Conservation (phyloP, 345 rosid genomes). For the Rhodamnia rubescens region DNA sequence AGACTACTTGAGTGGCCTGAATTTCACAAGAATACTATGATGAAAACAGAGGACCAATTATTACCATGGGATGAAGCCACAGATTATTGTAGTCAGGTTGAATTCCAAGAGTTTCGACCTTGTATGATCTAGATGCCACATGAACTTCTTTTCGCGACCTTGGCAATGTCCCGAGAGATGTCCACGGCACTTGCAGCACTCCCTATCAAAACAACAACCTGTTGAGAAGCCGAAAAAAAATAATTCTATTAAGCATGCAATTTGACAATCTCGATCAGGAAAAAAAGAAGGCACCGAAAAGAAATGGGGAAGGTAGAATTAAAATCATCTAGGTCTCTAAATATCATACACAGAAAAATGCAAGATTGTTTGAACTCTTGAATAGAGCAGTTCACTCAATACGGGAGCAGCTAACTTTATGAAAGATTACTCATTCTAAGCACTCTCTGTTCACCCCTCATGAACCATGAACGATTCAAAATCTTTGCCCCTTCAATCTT, state of each 20-base stretch:
- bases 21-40: not conserved
- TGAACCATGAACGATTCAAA: not conserved
- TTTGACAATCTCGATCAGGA: not conserved
- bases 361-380: not conserved
- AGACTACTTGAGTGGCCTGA: not conserved
- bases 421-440: not conserved
- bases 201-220: slow-evolving; percentile 73
- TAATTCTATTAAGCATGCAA: not conserved
- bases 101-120: slow-evolving; percentile 24
- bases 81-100: slow-evolving; percentile 38
- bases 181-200: slow-evolving; percentile 57
- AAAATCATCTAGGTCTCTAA: not conserved
- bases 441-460: not conserved
- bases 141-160: slow-evolving; percentile 79
- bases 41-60: not conserved
- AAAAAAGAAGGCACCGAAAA: not conserved
- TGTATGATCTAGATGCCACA: slow-evolving; percentile 44
- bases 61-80: slow-evolving; percentile 87
- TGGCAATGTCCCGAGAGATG: slow-evolving; percentile 59
- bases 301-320: not conserved
- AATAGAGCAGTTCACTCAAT: not conserved
- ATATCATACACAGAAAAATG: not conserved
- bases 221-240: not conserved
- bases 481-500: not conserved
- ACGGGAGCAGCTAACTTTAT: not conserved